Conservation (phyloP, 208 protist genomes). For the Wallacemonas sp. region DNA sequence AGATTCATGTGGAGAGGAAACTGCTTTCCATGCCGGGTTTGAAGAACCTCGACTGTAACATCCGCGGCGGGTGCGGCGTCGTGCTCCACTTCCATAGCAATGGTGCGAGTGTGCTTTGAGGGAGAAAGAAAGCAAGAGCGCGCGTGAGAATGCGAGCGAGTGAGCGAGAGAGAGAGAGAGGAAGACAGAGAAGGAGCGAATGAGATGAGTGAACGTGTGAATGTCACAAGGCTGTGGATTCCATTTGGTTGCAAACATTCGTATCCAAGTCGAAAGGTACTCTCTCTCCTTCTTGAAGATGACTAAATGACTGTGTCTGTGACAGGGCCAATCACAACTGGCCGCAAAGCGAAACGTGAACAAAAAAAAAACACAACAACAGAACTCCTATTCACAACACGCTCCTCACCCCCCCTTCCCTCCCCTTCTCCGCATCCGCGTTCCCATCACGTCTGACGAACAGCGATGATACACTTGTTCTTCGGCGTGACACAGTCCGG, state of each 20-base stretch:
- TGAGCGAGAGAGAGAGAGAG: neutral
- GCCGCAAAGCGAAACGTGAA: neutral
- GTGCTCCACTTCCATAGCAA: too few species aligned
- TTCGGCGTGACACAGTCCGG: constrained; percentile 52
- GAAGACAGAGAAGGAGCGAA: neutral
- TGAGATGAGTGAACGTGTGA: neutral
- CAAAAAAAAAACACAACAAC: neutral
- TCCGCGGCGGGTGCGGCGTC: too few species aligned
- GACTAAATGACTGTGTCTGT: too few species aligned
- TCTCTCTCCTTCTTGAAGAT: too few species aligned
- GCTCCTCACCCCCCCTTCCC: neutral
- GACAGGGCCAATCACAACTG: too few species aligned
- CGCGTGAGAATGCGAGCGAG: too few species aligned
- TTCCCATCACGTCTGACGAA: constrained; percentile 13
- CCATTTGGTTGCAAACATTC: too few species aligned
- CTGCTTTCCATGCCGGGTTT: neutral
- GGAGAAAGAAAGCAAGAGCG: too few species aligned
- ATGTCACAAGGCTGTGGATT: too few species aligned
- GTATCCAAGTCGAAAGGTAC: too few species aligned
- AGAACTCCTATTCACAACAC: neutral
- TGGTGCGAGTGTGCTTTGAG: too few species aligned
- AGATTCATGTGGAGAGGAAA: constrained; percentile 9
- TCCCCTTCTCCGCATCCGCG: neutral
- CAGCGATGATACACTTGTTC: constrained; percentile 48
- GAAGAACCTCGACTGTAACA: neutral